Base-by-base conservation (phyloP, 169 alveolate species). In the Plasmodium inui region DNA sequence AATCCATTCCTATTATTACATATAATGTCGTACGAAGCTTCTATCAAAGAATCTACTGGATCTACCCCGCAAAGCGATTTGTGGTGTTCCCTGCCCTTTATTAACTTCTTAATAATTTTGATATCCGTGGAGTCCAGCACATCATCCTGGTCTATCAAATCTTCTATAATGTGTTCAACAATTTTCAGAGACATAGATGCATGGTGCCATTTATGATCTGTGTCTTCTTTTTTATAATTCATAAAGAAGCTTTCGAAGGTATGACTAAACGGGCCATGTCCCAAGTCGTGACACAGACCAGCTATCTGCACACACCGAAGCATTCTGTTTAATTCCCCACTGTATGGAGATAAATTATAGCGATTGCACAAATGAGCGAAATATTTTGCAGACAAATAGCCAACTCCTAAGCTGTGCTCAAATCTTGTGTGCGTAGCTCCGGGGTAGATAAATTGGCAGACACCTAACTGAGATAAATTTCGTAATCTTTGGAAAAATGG, bases 181-280 rank as follows among this genome's bases (percentile, higher is more conserved):
- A 97, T 61, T 92, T 83, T 73, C 10, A 95, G 82, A 22, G 98
- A 96, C 82, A 96, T 97, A 34, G 93, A 41, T 82, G 96, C 98
- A 85, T 96, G 98, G 17, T 82, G 79, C 97, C 98, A 96, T 50
- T 95, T 37, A 30, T 67, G 46, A 19, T 83, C 92, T 57, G 95
- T 46, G n/a, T 80, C 92, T 14, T 74, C 61, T 76, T 61, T 74
- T 76, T 57, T 91, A 83, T 53, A 79, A 50, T 84, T 91, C 86
- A 82, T 81, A 55, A 73, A 94, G 74, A 72, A 79, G 83, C 95
- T 93, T 90, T 98, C 99, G 88, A 98, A 98, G 55, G 97, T 90
- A 92, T 98, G 99, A 61, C 98, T 96, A 84, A 96, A 98, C 17
- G 99, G 99, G 7, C 99, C 98, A 91, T 98, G 98, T 4, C 99